Conservation (phyloP, 805 yeast species). For the Saturnispora bothae region DNA sequence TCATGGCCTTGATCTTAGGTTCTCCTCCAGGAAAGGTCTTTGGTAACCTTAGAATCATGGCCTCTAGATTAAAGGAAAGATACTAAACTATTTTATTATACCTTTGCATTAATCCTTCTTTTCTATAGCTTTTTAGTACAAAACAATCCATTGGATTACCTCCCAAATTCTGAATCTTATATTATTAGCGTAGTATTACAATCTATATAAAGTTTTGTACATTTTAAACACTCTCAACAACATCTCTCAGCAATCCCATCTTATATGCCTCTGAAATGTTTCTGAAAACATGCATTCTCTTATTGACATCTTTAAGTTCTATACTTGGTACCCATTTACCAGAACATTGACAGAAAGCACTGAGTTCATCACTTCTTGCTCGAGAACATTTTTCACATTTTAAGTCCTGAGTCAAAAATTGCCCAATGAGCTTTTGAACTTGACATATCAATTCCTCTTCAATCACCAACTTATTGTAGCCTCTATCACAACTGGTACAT, state of each 20-base stretch:
- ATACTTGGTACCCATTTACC: constrained; percentile 70
- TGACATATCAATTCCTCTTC: constrained; percentile 74
- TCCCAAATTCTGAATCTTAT: too few species aligned
- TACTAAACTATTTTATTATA: constrained; percentile 34
- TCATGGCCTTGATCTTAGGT: constrained; percentile 89
- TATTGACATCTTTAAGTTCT: constrained; percentile 32
- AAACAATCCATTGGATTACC: too few species aligned
- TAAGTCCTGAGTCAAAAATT: constrained; percentile 69
- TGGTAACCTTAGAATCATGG: constrained; percentile 93
- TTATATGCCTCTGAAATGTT: constrained; percentile 54
- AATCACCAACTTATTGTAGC: constrained; percentile 53
- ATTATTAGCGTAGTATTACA: not conserved
- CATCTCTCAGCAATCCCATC: constrained; percentile 41
- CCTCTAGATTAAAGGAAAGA: constrained; percentile 94
- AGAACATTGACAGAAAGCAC: constrained; percentile 75
- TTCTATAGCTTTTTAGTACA: too few species aligned
- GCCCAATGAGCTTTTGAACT: constrained; percentile 42
- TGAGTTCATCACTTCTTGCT: constrained; percentile 57
- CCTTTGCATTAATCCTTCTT: not conserved
- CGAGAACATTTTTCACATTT: constrained; percentile 68
- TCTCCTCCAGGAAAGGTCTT: constrained; percentile 98
- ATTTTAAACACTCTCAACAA: constrained; percentile 15
- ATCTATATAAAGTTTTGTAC: not conserved
- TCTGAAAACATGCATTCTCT: constrained; percentile 37
- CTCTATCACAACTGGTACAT: constrained; percentile 57